phyloP scores from a whole-genome alignment of 257 asterid genomes.

The Prunella vulgaris region DNA sequence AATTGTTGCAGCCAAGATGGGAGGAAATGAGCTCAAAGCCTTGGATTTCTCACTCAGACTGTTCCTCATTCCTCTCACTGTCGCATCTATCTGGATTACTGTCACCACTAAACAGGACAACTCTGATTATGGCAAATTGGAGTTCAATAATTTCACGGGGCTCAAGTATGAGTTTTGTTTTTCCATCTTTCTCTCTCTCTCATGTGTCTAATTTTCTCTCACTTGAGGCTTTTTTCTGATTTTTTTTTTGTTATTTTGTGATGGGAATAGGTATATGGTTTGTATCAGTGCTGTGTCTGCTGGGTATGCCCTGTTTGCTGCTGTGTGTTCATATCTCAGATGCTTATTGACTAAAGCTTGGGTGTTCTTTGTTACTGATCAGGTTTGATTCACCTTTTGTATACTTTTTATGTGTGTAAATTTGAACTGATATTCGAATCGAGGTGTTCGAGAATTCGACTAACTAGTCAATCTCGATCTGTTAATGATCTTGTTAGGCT shows the following conservation, averaged over 20 bases:
- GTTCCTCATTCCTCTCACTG: slow-evolving; percentile 54
- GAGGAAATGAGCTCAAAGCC: slow-evolving; percentile 30
- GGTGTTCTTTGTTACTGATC: slow-evolving; percentile 80
- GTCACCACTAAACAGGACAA: slow-evolving; percentile 44
- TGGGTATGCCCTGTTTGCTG: slow-evolving; percentile 69
- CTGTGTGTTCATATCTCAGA: slow-evolving; percentile 51
- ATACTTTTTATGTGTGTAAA: background rate
- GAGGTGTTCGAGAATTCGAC: no score
- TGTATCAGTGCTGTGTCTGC: slow-evolving; percentile 55
- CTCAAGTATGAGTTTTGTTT: slow-evolving; percentile 41
- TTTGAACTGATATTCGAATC: no score
- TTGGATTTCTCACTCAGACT: slow-evolving; percentile 65
- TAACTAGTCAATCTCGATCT: no score
- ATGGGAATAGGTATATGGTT: slow-evolving; percentile 64
- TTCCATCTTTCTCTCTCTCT: background rate
- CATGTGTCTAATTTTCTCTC: no score
- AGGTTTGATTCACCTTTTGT: slow-evolving; percentile 38
- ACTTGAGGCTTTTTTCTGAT: background rate
- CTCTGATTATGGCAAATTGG: slow-evolving; percentile 52
- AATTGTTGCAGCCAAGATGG: background rate
- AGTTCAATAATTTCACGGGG: slow-evolving; percentile 51
- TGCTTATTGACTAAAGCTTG: slow-evolving; percentile 58
- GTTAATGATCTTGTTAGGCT: no score
- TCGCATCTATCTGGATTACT: slow-evolving; percentile 71
- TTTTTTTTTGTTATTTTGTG: background rate